Evolutionary conservation across 768 basidiomycete genomes (phyloP).

Genomic region (Lepiota subincarnata): DNA sequence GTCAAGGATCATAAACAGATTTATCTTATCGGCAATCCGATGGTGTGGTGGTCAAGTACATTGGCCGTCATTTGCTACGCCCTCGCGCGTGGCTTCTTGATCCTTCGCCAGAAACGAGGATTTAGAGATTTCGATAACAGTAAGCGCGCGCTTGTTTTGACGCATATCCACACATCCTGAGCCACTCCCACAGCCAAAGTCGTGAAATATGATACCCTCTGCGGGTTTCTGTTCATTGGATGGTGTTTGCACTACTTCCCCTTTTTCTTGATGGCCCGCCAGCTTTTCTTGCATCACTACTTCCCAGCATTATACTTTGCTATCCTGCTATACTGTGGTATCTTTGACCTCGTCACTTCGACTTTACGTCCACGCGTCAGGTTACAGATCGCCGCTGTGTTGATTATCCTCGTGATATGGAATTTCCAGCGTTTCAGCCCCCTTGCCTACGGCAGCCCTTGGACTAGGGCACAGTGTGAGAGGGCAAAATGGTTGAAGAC

Average conservation of each 20-base stretch:
- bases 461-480: constrained; percentile 80
- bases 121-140: constrained; percentile 91
- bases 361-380: constrained; percentile 70
- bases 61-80: constrained; percentile 66
- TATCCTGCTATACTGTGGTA: constrained; percentile 68
- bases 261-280: constrained; percentile 96
- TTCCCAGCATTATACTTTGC: constrained; percentile 95
- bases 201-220: constrained; percentile 86
- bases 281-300: constrained; percentile 98
- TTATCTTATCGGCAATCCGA: constrained; percentile 91
- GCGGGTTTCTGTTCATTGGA: constrained; percentile 87
- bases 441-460: constrained; percentile 75
- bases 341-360: constrained; percentile 86
- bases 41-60: constrained; percentile 88
- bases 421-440: constrained; percentile 79
- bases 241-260: constrained; percentile 95
- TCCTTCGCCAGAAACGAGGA: constrained; percentile 88
- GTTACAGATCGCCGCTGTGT: constrained; percentile 74
- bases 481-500: constrained; percentile 82
- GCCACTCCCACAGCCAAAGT: constrained; percentile 59
- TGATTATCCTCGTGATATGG: constrained; percentile 72
- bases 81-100: constrained; percentile 67
- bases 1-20: constrained; percentile 95
- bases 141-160: constrained; percentile 34
- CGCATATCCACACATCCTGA: background rate